These are phyloP conservation scores for Trichomonas vaginalis DNA, from an alignment of 208 protist genomes.

Conservation along the genomic window DNA sequence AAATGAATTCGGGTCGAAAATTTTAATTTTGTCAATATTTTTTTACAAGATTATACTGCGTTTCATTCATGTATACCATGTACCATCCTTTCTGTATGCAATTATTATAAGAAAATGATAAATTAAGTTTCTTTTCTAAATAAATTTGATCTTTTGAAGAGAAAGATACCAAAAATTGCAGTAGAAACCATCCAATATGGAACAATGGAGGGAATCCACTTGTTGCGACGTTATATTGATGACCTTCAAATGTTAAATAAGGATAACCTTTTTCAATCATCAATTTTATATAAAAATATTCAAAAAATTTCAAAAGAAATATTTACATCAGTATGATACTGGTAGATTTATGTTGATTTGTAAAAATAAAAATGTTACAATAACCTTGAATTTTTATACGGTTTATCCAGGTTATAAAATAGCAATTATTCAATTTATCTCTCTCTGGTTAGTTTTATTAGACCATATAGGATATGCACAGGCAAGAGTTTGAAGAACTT, in stretches of 20 bases:
- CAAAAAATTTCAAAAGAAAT: no score
- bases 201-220: background rate
- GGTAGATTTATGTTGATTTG: no score
- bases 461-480: no score
- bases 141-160: background rate
- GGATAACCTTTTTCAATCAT: background rate
- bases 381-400: no score
- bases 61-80: background rate
- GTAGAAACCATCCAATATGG: background rate
- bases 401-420: no score
- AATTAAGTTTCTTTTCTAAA: background rate
- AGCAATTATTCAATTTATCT: no score
- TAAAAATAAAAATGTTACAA: no score
- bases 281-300: background rate
- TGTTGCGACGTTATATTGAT: background rate
- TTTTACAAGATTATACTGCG: background rate
- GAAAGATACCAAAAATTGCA: background rate
- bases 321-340: no score
- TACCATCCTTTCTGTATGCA: background rate
- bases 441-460: no score
- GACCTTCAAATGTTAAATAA: background rate
- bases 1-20: background rate
- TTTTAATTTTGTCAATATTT: background rate
- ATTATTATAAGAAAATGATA: background rate
- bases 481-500: no score